Evolutionary conservation across 2,329 filamentous ascomycete species (phyloP).

Genomic region (Xylaria multiplex): DNA sequence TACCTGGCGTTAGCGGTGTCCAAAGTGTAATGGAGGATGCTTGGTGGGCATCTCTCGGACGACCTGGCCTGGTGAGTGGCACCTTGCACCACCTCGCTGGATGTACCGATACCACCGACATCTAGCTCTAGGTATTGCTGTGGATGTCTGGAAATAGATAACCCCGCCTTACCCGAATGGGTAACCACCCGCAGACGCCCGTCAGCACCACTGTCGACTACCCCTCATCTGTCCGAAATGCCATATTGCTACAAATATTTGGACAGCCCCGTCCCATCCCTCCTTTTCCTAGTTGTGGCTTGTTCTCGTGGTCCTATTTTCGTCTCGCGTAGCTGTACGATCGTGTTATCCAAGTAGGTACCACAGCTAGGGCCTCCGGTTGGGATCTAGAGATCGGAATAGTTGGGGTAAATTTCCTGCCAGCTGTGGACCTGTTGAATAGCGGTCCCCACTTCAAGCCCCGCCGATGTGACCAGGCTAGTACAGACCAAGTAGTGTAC

Average conservation of each 20-base stretch:
- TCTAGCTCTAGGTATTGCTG: constrained; percentile 4
- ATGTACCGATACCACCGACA: constrained; percentile 15
- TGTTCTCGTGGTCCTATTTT: background rate
- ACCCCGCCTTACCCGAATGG: constrained; percentile 28
- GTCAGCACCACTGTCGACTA: constrained; percentile 19
- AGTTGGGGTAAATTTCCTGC: constrained; percentile 49
- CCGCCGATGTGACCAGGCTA: constrained; percentile 15
- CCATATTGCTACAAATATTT: background rate
- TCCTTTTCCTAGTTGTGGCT: background rate
- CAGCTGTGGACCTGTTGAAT: constrained; percentile 46
- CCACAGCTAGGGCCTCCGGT: constrained; percentile 15
- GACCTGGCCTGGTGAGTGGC: constrained; percentile 13
- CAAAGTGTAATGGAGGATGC: constrained; percentile 23
- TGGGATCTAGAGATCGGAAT: constrained; percentile 41
- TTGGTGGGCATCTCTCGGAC: constrained; percentile 21
- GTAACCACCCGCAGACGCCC: constrained; percentile 18
- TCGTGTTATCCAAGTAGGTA: constrained; percentile 18
- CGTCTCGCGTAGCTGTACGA: background rate
- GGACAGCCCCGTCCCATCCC: background rate
- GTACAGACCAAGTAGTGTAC: no score
- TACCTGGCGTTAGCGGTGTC: constrained; percentile 35
- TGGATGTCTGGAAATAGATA: constrained; percentile 14
- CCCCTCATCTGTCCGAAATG: constrained; percentile 7
- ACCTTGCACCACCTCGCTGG: constrained; percentile 3
- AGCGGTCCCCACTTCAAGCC: constrained; percentile 34